phyloP scores from a whole-genome alignment of 306 rosid genomes.

The Fragaria nilgerrensis region DNA sequence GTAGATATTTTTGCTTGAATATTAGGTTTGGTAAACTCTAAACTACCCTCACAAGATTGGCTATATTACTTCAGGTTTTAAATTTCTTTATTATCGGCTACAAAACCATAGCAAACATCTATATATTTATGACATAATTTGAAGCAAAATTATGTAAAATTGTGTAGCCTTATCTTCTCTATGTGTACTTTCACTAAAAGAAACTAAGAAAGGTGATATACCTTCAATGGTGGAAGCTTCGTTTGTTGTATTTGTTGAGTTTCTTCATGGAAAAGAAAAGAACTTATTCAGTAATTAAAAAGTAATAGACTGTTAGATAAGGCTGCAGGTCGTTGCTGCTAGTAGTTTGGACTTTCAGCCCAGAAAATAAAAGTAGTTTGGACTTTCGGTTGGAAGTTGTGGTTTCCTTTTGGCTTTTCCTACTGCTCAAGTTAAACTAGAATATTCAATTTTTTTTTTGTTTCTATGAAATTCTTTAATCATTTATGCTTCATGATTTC shows the following conservation, averaged over 20 bases:
- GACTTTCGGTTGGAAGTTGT: slow-evolving; percentile 16
- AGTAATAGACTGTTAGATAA: not conserved
- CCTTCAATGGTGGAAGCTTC: not conserved
- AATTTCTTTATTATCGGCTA: not conserved
- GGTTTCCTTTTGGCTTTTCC: slow-evolving; percentile 2
- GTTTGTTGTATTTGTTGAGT: not conserved
- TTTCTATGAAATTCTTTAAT: too few relatives aligned
- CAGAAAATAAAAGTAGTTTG: slow-evolving; percentile 7
- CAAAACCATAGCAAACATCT: not conserved
- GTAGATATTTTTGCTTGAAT: not conserved
- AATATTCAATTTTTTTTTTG: not conserved
- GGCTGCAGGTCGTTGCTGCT: not conserved
- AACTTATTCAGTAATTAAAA: not conserved
- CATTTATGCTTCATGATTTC: not conserved
- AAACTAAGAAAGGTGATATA: not conserved
- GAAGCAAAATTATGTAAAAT: not conserved
- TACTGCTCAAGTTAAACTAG: not conserved
- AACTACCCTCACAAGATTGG: not conserved
- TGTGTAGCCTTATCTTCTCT: not conserved
- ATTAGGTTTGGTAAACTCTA: not conserved
- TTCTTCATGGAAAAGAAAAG: not conserved
- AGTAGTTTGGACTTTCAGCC: slow-evolving; percentile 13
- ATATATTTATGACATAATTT: not conserved
- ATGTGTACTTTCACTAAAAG: not conserved
- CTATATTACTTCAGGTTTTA: not conserved